Base-by-base conservation (phyloP, 306 rosid genomes). In the Senna tora region DNA sequence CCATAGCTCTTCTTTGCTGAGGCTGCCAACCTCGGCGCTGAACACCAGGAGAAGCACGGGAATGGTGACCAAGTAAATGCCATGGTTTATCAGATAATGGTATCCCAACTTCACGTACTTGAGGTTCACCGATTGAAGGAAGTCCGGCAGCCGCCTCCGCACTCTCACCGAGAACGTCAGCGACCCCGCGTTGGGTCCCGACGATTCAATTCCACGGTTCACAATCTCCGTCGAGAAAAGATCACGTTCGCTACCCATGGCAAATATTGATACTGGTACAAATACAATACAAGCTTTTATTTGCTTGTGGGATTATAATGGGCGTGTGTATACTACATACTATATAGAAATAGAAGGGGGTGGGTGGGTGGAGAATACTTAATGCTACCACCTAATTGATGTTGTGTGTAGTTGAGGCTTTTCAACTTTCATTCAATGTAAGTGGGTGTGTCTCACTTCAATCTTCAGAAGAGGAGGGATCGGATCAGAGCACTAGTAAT, bases 171-270 rank as follows among this genome's bases (percentile, higher is more conserved):
- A 95, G 82, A 95, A 95, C 0, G 96, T 90, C 52, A 72, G 56
- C 7, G 97, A 95, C 7, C 99, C 99, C 0, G 99, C 99, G 60
- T 95, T 95, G 1, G 99, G 99, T 1, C 99, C 99, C 0, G 90
- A 63, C 0, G 96, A 82, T 53, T 95, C 99, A 6, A 95, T 81
- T 15, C 99, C 99, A 2, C 96, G 87, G 84, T 92, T 95, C 38
- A 92, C 97, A 38, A 95, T 95, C 87, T 95, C 97, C 0, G 99
- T 93, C n/a, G 96, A 90, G 17, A 95, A 72, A 8, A 89, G 84
- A 51, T 89, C 96, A 58, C 89, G 72, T 68, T 95, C 99, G 7
- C 28, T 87, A 1, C 87, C 93, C 96, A 91, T 93, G 28, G 71
- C 32, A 36, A 7, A 36, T n/a, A 14, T 9, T 15, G 20, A 25